Base-by-base conservation (phyloP, 2,329 filamentous ascomycete genomes). In the Periconia sp. region DNA sequence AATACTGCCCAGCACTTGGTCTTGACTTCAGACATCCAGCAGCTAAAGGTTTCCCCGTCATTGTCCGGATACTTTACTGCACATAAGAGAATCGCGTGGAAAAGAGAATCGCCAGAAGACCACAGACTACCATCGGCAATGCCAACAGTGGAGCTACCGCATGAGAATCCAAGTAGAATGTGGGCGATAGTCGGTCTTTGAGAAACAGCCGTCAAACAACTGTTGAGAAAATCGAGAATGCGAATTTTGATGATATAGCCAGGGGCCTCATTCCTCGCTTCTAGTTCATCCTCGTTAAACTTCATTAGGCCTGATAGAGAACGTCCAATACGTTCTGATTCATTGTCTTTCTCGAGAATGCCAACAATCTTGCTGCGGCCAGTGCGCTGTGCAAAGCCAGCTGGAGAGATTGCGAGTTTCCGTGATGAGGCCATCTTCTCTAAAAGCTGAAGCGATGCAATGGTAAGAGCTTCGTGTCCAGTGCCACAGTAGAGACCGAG, bases 111-210 rank as follows among this genome's bases (percentile, higher is more conserved):
- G 14, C 85, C 83, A 15, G 83, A 79, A 13, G 86, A 83, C 72
- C 96, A 95, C 2, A 89, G 75, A 45, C 91, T 84, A 27, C 86
- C 83, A 1, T 85, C 76, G 47, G 88, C 82, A 31, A 94, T 77
- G 20, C 85, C 85, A 2, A 97, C 78, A 10, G 82, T 82, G 57
- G 86, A 87, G 35, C 88, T 84, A 42, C 86, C 84, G 64, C 91
- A 95, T 52, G 83, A 83, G 71, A 99, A 97, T 0, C 94, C 94
- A 6, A 99, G 84, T 1, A 99, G 79, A 44, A 96, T 81, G 72
- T 99, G 95, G 0, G 93, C 94, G 61, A 99, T 87, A 1, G 89
- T 95, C 5, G 94, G 92, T 62, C 87, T 85, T 62, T 88, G 84
- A 1, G 89, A 87, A 23, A 87, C 88, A 33, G 88, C 85, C 50